phyloP scores from a whole-genome alignment of 192 early-diverging fungal genomes.

The Coemansia guatemalensis region DNA sequence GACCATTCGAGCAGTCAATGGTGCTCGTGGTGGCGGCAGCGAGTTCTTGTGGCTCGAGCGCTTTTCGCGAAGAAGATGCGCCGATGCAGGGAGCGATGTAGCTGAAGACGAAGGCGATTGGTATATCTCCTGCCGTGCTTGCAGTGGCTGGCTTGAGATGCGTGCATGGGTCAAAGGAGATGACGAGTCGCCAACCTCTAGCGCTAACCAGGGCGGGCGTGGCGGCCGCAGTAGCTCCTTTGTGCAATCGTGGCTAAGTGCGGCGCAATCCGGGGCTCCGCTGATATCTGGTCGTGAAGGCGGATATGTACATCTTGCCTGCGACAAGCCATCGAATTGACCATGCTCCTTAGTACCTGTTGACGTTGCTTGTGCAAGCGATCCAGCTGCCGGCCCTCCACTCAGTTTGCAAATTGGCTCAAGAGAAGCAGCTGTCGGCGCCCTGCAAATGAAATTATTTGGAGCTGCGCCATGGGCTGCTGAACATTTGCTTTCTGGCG shows the following conservation, averaged over 20 bases:
- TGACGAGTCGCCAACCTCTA: not conserved
- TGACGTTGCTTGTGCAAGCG: no score
- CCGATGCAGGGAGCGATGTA: not conserved
- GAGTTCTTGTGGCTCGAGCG: conserved; percentile 34
- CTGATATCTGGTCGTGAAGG: no score
- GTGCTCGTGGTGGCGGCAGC: conserved; percentile 20
- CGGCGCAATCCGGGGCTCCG: not conserved
- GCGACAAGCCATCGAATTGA: no score
- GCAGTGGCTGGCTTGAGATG: conserved; percentile 19
- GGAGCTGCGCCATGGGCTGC: no score
- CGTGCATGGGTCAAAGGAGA: not conserved
- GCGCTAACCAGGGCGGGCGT: conserved; percentile 27
- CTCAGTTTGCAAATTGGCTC: no score
- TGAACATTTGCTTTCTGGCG: not conserved
- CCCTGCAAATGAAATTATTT: no score
- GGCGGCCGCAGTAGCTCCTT: conserved; percentile 22
- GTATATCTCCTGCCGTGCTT: not conserved
- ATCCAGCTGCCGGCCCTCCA: no score
- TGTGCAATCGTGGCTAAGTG: not conserved
- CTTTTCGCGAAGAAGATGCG: not conserved
- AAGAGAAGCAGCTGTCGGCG: no score
- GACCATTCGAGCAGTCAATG: conserved; percentile 28
- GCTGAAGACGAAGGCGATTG: conserved; percentile 3
- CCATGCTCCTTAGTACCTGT: no score
- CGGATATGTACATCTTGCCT: no score